Conservation (phyloP, 75 land plant genomes). For the Chamaecyparis obtusa region DNA sequence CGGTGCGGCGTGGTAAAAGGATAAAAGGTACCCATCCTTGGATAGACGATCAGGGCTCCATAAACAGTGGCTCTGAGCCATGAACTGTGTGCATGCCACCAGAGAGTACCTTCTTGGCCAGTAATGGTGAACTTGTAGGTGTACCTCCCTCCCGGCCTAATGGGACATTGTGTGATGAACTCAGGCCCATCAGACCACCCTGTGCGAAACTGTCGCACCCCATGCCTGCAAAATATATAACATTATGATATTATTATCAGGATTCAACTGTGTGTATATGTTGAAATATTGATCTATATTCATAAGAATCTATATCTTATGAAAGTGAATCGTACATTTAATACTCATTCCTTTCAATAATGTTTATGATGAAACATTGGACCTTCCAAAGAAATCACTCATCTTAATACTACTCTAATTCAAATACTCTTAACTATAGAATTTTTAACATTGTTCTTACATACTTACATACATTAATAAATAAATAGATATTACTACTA, state of each 20-base stretch:
- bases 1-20: constrained; percentile 14
- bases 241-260: no score
- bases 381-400: no score
- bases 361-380: no score
- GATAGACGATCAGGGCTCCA: constrained; percentile 19
- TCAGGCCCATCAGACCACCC: constrained; percentile 25
- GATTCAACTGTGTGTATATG: no score
- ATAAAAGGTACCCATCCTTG: constrained; percentile 16
- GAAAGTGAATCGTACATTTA: no score
- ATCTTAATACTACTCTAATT: no score
- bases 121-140: constrained; percentile 15
- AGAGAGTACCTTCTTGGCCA: constrained; percentile 22
- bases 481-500: not conserved
- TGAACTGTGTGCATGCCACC: constrained; percentile 26
- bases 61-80: constrained; percentile 26
- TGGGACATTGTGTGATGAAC: constrained; percentile 24
- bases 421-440: no score
- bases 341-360: no score
- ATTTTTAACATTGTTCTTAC: not conserved
- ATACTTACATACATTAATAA: not conserved
- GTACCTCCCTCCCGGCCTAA: constrained; percentile 14
- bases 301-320: no score
- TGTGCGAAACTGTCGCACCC: constrained; percentile 8
- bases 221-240: constrained; percentile 13
- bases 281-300: no score